Conservation (phyloP, 768 basidiomycete genomes). For the Coprinellus micaceus region DNA sequence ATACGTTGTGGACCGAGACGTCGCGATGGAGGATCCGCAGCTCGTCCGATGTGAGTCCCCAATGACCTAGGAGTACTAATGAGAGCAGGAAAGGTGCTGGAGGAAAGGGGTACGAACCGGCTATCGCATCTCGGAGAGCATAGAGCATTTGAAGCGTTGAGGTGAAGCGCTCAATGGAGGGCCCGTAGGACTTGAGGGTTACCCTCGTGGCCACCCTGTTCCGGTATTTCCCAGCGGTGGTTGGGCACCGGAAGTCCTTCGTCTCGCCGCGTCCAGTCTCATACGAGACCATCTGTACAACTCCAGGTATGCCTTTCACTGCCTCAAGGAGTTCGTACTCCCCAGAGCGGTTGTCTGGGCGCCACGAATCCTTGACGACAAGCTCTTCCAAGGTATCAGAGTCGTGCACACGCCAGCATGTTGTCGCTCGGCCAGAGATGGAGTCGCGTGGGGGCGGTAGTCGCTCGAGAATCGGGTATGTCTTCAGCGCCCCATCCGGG, state of each 20-base stretch:
- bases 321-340: not conserved
- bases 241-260: not conserved
- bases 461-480: not conserved
- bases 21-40: constrained; percentile 1
- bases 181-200: not conserved
- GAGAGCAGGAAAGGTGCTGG: too few relatives aligned
- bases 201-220: not conserved
- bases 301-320: not conserved
- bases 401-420: not conserved
- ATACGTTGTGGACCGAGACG: not conserved
- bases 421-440: not conserved
- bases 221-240: not conserved
- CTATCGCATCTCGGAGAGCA: constrained; percentile 12
- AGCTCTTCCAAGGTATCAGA: not conserved
- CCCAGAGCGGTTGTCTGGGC: not conserved
- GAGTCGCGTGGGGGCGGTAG: not conserved
- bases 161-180: not conserved
- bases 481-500: not conserved
- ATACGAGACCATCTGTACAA: not conserved
- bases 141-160: constrained; percentile 1
- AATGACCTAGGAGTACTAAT: not conserved
- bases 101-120: constrained; percentile 2
- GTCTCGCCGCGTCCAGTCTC: not conserved
- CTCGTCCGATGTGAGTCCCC: not conserved
- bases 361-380: not conserved